Conservation (phyloP, 257 asterid species). For the Petunia secreta region DNA sequence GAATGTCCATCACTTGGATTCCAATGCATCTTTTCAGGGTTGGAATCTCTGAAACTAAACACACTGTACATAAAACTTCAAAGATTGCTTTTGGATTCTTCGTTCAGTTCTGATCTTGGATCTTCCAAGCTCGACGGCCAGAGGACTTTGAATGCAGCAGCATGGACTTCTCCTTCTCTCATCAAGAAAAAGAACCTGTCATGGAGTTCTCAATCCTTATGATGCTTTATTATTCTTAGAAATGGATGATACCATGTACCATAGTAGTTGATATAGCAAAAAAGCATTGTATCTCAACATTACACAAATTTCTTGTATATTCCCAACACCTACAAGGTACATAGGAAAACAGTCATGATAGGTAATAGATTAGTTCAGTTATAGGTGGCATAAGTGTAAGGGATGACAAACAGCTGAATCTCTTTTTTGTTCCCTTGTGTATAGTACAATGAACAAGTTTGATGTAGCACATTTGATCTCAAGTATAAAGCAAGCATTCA, state of each 20-base stretch:
- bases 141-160: not conserved
- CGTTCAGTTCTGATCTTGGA: not conserved
- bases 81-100: conserved; percentile 18
- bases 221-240: not conserved
- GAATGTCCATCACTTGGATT: conserved; percentile 8
- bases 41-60: conserved; percentile 6
- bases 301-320: conserved; percentile 27
- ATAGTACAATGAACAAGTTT: conserved; percentile 22
- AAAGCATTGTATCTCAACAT: not conserved
- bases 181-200: conserved; percentile 3
- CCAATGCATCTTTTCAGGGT: conserved; percentile 16
- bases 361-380: not conserved
- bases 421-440: not conserved
- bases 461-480: conserved; percentile 4
- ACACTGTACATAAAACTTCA: conserved; percentile 1
- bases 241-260: conserved; percentile 19
- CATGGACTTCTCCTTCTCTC: not conserved
- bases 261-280: conserved; percentile 27
- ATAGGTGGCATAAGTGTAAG: conserved; percentile 10
- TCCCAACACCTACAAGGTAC: conserved; percentile 12
- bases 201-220: conserved; percentile 10
- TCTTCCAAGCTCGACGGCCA: conserved; percentile 1
- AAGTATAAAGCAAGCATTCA: conserved; percentile 8
- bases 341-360: conserved; percentile 13
- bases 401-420: not conserved